Evolutionary conservation across 2,329 filamentous ascomycete genomes (phyloP), one percentile per base, ranked within the genome.

Genomic region (Curvularia lunata): DNA sequence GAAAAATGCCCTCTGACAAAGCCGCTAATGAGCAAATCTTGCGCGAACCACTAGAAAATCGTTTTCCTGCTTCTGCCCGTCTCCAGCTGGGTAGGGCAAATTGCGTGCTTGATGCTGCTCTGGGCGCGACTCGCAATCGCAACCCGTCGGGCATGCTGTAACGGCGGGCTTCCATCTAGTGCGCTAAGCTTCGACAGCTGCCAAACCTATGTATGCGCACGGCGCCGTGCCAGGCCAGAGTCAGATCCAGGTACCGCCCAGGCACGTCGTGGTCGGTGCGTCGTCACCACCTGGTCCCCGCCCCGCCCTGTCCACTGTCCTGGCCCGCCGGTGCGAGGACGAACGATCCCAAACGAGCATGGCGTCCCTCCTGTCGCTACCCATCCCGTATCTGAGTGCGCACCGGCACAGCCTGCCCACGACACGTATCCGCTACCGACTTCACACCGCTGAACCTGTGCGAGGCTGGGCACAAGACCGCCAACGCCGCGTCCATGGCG

Each of bases 1-100:
- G 66, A 68, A 67, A 58, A 70, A 70, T 67, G 63, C 50, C 53
- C 48, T 65, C 63, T 71, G 69, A 70, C 68, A 71, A 70, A 70
- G 41, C 58, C 58, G 38, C 59, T 53, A 30, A 21, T 32, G n/a
- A 56, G 40, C 27, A 19, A 19, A 21, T 48, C 55, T 48, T 48
- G 54, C 57, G 28, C 34, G 45, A 48, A 56, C 53, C 51, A 43
- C 48, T 53, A 58, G 28, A 57, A 37, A 37, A 8, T 16, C 34
- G 6, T 5, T 13, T 12, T 34, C 32, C 0, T n/a, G 34, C 56
- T 16, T 32, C 58, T 48, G 54, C 55, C 30, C 34, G 37, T 6
- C 43, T 51, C 37, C 30, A 51, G n/a, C 41, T 19, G 45, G n/a
- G 38, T 28, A 4, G 2, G 9, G 10, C 12, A 46, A 5, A 43